Percentiles rank a stretch among this genome's conserved stretches.
These are phyloP conservation scores for Termitomyces sp. DNA, from an alignment of 768 basidiomycete species.

Conservation along the genomic window DNA sequence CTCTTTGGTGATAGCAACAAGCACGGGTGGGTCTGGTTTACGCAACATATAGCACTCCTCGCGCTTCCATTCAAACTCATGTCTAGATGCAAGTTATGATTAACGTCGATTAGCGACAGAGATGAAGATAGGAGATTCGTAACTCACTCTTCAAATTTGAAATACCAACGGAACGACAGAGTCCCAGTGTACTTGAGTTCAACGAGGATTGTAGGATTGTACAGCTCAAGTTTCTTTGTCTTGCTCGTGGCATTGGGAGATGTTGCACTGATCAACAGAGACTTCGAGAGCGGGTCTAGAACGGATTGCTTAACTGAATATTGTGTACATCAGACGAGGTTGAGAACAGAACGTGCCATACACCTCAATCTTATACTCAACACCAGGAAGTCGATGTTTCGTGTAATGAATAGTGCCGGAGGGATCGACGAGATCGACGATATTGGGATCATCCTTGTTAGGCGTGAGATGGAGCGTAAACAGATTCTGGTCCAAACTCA, in stretches of 20 bases:
- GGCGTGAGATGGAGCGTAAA: conserved; percentile 71
- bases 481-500: conserved; percentile 84
- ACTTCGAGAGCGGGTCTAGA: conserved; percentile 67
- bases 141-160: conserved; percentile 80
- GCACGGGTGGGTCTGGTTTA: conserved; percentile 83
- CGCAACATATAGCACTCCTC: conserved; percentile 80
- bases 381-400: conserved; percentile 54
- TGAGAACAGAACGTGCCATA: conserved; percentile 41
- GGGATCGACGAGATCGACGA: conserved; percentile 67
- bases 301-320: background rate
- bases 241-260: conserved; percentile 64
- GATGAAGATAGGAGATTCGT: background rate
- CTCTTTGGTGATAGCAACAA: conserved; percentile 79
- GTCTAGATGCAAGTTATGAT: conserved; percentile 35
- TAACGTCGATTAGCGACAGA: background rate
- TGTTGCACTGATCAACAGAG: conserved; percentile 62
- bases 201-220: conserved; percentile 65
- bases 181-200: conserved; percentile 74
- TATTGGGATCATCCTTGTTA: conserved; percentile 50
- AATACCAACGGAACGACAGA: conserved; percentile 69
- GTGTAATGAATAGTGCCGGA: conserved; percentile 63
- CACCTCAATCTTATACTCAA: conserved; percentile 58
- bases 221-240: conserved; percentile 67
- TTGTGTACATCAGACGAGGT: background rate
- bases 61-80: conserved; percentile 82